phyloP scores from a whole-genome alignment of 2,329 filamentous ascomycete genomes.

The Didymosphaeria variabile region DNA sequence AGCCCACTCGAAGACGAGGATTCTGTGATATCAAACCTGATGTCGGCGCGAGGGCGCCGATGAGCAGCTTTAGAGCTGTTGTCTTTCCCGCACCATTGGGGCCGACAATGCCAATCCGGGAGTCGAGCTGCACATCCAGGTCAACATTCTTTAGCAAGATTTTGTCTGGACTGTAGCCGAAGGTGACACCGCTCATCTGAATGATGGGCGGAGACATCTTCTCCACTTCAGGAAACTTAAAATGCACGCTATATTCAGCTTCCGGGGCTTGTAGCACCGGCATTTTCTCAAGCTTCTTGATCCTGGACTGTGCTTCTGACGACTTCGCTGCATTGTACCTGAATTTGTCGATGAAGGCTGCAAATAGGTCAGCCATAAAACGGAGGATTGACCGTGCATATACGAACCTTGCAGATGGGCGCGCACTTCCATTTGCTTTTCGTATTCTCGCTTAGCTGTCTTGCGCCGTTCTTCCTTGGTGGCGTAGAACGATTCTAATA shows the following conservation, averaged over 20 bases:
- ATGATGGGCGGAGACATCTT: conserved; percentile 97
- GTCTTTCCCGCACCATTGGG: conserved; percentile 99
- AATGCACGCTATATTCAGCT: conserved; percentile 93
- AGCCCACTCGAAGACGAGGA: conserved; percentile 87
- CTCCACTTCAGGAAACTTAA: conserved; percentile 97
- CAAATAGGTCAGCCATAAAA: conserved; percentile 21
- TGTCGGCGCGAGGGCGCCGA: conserved; percentile 79
- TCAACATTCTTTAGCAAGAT: conserved; percentile 86
- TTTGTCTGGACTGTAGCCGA: conserved; percentile 85
- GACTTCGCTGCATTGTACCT: conserved; percentile 99
- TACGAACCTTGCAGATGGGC: conserved; percentile 80
- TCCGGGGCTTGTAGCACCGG: conserved; percentile 90
- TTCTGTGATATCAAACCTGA: conserved; percentile 87
- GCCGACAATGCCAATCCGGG: conserved; percentile 97
- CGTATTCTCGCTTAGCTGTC: conserved; percentile 95
- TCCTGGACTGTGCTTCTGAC: conserved; percentile 95
- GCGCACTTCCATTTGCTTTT: conserved; percentile 95
- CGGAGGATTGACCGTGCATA: conserved; percentile 4
- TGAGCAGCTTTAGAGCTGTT: conserved; percentile 96
- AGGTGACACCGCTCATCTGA: conserved; percentile 92
- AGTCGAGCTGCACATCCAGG: conserved; percentile 96
- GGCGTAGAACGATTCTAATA: conserved; percentile 85
- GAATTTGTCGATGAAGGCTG: conserved; percentile 98
- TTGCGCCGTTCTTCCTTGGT: conserved; percentile 97
- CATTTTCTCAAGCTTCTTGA: conserved; percentile 99